A percentile compares a stretch with the other conserved stretches of the same genome.
These are phyloP conservation scores for Melastoma malabathricum DNA, from an alignment of 345 rosid genomes.

Conservation along the genomic window DNA sequence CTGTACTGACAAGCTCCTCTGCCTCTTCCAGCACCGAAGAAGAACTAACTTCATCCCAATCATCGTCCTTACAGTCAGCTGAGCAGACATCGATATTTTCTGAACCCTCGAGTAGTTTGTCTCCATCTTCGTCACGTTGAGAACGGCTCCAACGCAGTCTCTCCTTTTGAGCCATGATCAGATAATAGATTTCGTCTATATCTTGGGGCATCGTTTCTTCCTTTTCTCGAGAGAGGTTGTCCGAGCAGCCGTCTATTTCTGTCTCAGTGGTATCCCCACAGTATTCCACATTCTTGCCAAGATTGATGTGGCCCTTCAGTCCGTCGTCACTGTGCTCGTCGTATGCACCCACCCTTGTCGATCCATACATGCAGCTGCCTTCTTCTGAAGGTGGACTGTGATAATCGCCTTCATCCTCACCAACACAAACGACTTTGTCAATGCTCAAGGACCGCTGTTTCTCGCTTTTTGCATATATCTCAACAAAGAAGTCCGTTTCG, in stretches of 20 bases:
- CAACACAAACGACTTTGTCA: slow-evolving; percentile 4
- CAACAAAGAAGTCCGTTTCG: slow-evolving; percentile 24
- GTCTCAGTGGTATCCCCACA: neutral
- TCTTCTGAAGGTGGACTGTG: neutral
- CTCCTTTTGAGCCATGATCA: slow-evolving; percentile 10
- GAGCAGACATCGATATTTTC: slow-evolving; percentile 12
- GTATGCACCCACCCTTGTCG: slow-evolving; percentile 5
- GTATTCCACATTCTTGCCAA: slow-evolving; percentile 12
- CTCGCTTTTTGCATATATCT: slow-evolving; percentile 25
- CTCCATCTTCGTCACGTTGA: slow-evolving; percentile 11
- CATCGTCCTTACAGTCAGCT: slow-evolving; percentile 29
- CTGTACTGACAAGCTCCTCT: slow-evolving; percentile 6
- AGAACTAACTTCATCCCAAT: slow-evolving; percentile 29
- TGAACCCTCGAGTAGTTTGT: slow-evolving; percentile 7
- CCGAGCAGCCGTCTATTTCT: neutral
- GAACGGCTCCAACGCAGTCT: slow-evolving; percentile 1
- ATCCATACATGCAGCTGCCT: slow-evolving; percentile 1
- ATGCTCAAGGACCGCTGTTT: slow-evolving; percentile 9
- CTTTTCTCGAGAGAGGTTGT: slow-evolving; percentile 6
- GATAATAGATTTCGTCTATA: slow-evolving; percentile 6
- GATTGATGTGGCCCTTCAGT: slow-evolving; percentile 26
- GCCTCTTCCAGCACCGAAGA: slow-evolving; percentile 12
- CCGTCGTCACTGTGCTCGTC: slow-evolving; percentile 20
- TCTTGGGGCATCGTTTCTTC: neutral
- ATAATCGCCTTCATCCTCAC: neutral